These are phyloP conservation scores for Aspergillus arachidicola DNA, from an alignment of 2,329 filamentous ascomycete species.

Conservation along the genomic window DNA sequence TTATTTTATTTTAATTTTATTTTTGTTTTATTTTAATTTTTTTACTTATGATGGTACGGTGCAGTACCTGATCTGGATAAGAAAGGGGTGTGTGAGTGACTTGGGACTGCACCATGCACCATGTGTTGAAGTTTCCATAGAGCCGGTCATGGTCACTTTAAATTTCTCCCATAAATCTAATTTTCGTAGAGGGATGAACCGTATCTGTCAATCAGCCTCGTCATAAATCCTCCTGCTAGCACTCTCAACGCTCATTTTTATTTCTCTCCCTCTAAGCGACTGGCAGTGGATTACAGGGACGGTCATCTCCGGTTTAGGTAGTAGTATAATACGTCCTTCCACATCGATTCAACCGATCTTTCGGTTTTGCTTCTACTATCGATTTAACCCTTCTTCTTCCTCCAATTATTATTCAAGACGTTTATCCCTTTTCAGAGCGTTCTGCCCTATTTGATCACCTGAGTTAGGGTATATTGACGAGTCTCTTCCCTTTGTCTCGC, in stretches of 20 bases:
- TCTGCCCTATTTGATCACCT: neutral
- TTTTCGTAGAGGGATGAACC: conserved; percentile 9
- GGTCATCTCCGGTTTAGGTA: neutral
- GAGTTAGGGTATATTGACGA: neutral
- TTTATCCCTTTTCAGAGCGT: neutral
- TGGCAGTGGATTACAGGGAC: neutral
- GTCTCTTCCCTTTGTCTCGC: neutral
- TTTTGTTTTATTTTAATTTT: neutral
- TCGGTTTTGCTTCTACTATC: neutral
- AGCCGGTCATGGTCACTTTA: conserved; percentile 7
- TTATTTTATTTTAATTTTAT: conserved; percentile 2
- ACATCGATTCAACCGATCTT: neutral
- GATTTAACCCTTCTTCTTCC: neutral
- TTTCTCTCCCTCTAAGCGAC: neutral
- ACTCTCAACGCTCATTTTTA: neutral
- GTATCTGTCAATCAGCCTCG: conserved; percentile 6
- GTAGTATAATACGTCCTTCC: conserved; percentile 2
- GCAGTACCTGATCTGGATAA: neutral
- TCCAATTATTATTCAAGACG: neutral
- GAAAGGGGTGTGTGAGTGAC: neutral
- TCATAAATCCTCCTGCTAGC: neutral
- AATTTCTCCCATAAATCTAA: neutral
- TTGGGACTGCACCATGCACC: conserved; percentile 4
- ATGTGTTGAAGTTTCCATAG: conserved; percentile 2
- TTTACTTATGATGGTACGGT: neutral